phyloP scores from a whole-genome alignment of 2,329 filamentous ascomycete genomes.

The Pseudocercospora macadamiae region DNA sequence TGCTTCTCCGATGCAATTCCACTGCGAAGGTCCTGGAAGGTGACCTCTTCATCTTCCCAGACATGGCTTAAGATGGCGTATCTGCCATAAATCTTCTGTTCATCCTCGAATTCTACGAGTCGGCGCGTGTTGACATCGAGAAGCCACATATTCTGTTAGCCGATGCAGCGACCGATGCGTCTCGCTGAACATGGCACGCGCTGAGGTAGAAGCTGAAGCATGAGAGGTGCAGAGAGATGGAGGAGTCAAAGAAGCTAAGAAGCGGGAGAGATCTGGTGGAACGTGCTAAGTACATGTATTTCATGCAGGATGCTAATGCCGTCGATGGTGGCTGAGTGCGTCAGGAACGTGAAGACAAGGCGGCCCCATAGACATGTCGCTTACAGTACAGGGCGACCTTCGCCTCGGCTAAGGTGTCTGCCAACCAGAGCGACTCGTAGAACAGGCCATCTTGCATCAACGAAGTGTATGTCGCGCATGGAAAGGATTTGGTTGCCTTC shows the following conservation, averaged over 20 bases:
- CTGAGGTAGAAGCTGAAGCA: not conserved
- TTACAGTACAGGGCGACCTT: too few species aligned
- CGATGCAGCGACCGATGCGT: not conserved
- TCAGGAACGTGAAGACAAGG: too few species aligned
- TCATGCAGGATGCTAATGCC: not conserved
- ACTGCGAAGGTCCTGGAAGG: conserved; percentile 26
- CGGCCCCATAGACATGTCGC: too few species aligned
- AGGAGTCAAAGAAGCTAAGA: not conserved
- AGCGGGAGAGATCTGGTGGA: too few species aligned
- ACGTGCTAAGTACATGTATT: not conserved
- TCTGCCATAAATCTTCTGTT: conserved; percentile 23
- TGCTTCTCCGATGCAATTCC: conserved; percentile 16
- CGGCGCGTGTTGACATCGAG: conserved; percentile 20
- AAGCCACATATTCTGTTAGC: conserved; percentile 25
- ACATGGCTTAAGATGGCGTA: conserved; percentile 34
- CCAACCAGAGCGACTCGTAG: too few species aligned
- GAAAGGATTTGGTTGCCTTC: too few species aligned
- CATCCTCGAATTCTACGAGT: conserved; percentile 24
- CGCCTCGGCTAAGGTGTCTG: too few species aligned
- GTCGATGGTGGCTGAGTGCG: not conserved
- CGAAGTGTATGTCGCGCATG: too few species aligned
- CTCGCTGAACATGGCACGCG: not conserved
- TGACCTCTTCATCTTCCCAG: conserved; percentile 31
- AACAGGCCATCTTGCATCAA: too few species aligned
- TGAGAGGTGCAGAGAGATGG: not conserved